phyloP scores from a whole-genome alignment of 2,329 filamentous ascomycete genomes.

The Colletotrichum salicis region DNA sequence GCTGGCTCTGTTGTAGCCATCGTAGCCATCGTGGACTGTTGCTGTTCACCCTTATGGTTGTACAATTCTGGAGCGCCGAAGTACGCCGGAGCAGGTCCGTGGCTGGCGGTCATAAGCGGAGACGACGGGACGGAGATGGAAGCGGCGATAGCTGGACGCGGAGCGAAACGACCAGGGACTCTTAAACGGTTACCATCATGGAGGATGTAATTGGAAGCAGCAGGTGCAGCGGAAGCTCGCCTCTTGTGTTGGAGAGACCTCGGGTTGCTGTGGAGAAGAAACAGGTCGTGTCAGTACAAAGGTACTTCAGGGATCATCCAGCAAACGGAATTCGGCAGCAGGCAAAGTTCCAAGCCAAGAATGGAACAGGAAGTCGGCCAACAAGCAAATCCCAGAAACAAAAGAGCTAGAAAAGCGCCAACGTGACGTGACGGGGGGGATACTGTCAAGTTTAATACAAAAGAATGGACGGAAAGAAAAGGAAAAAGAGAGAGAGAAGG shows the following conservation, averaged over 20 bases:
- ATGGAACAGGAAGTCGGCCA: conserved; percentile 18
- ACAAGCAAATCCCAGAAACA: conserved; percentile 1
- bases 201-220: conserved; percentile 22
- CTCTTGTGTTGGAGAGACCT: conserved; percentile 35
- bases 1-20: neutral
- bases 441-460: conserved; percentile 30
- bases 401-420: conserved; percentile 20
- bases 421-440: conserved; percentile 25
- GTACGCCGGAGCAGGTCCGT: conserved; percentile 34
- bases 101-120: conserved; percentile 27
- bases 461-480: neutral
- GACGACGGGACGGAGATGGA: conserved; percentile 9
- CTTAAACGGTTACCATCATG: conserved; percentile 34
- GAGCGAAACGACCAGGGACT: conserved; percentile 29
- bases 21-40: conserved; percentile 21
- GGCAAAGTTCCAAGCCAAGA: conserved; percentile 10
- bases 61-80: conserved; percentile 35
- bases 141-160: conserved; percentile 14
- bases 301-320: neutral
- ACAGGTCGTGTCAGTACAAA: conserved; percentile 14
- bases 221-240: conserved; percentile 34
- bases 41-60: conserved; percentile 27
- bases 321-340: conserved; percentile 22
- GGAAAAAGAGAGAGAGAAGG: neutral
- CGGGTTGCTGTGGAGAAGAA: conserved; percentile 28